Evolutionary conservation across 768 basidiomycete species (phyloP).

Genomic region (Lactarius akahatsu): DNA sequence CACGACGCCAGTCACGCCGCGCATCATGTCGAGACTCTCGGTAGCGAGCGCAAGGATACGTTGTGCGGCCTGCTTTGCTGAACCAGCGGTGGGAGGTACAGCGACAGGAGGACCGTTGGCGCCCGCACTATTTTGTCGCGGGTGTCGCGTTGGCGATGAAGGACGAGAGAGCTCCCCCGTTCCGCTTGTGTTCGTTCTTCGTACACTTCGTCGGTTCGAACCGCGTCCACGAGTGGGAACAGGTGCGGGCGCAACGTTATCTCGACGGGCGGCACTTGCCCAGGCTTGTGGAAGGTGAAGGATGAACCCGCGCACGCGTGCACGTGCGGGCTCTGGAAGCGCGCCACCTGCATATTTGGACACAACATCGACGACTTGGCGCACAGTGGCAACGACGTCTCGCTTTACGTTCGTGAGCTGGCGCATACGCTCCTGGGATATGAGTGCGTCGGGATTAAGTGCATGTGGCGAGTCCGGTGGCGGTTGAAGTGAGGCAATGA

Average conservation of each 20-base stretch:
- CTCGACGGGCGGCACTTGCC: conserved; percentile 48
- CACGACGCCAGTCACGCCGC: conserved; percentile 83
- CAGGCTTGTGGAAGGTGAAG: conserved; percentile 79
- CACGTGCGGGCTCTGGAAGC: conserved; percentile 79
- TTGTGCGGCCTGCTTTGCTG: conserved; percentile 74
- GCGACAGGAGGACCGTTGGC: conserved; percentile 22
- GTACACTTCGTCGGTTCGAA: conserved; percentile 22
- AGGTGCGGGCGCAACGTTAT: conserved; percentile 26
- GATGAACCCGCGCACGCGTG: conserved; percentile 72
- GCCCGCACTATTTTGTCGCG: conserved; percentile 34
- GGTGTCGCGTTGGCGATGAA: conserved; percentile 35
- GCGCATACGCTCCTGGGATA: conserved; percentile 49
- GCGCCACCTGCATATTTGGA: conserved; percentile 83
- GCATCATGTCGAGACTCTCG: conserved; percentile 92
- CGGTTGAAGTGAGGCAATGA: conserved; percentile 68
- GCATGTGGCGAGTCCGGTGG: conserved; percentile 39
- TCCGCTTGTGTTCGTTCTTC: conserved; percentile 26
- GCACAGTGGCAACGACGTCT: conserved; percentile 86
- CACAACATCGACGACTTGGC: conserved; percentile 86
- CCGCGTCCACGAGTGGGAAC: conserved; percentile 31
- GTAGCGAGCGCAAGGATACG: conserved; percentile 80
- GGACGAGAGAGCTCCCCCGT: conserved; percentile 33
- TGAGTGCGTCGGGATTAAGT: conserved; percentile 35
- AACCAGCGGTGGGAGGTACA: conserved; percentile 44
- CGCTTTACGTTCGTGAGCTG: conserved; percentile 72